phyloP scores from a whole-genome alignment of 2,329 filamentous ascomycete species.

The Colletotrichum noveboracense region DNA sequence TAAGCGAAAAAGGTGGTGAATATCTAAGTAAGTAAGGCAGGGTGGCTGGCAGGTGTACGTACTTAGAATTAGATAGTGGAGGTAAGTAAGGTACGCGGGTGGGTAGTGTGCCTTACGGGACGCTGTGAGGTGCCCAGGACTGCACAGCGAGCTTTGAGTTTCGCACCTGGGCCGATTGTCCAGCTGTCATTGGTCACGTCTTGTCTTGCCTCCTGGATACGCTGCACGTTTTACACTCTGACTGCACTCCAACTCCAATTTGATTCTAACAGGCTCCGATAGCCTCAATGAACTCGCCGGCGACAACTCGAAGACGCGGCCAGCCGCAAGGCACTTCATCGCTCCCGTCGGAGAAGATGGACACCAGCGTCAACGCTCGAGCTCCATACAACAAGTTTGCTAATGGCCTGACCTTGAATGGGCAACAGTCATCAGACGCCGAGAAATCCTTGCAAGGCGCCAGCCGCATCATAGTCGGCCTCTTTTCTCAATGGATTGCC shows the following conservation, averaged over 20 bases:
- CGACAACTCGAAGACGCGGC: conserved; percentile 45
- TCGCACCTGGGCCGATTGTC: not conserved
- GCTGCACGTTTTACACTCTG: not conserved
- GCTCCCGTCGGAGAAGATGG: conserved; percentile 13
- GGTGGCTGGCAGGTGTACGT: not conserved
- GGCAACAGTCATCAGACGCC: not conserved
- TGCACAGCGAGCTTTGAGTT: not conserved
- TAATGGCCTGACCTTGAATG: not conserved
- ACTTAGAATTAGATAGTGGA: not conserved
- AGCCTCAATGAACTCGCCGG: conserved; percentile 47
- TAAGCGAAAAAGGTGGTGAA: no score
- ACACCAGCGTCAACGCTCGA: not conserved
- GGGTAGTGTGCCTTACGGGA: not conserved
- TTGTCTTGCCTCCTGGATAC: not conserved
- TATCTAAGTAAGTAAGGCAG: not conserved
- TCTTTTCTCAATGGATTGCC: conserved; percentile 67
- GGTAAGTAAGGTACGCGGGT: not conserved
- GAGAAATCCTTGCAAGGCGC: conserved; percentile 27
- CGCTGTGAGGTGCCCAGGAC: not conserved
- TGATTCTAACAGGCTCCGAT: not conserved
- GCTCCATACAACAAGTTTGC: not conserved
- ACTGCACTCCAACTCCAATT: not conserved
- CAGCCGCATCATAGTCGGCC: conserved; percentile 60
- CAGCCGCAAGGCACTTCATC: conserved; percentile 23
- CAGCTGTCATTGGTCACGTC: not conserved